Evolutionary conservation across 768 basidiomycete species (phyloP).

Genomic region (Tulasnella calospora): DNA sequence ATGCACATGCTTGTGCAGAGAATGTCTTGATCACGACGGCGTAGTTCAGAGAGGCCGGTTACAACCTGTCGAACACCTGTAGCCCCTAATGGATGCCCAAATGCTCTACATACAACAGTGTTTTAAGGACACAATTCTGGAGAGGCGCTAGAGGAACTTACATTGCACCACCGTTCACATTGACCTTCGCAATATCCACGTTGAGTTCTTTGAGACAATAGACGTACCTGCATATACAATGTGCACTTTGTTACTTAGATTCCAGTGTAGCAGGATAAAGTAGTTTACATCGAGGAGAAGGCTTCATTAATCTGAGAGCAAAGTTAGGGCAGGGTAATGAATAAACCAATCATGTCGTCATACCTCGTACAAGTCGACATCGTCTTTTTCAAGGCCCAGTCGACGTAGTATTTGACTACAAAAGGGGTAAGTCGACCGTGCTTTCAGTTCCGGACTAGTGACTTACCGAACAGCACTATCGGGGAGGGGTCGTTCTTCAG

Average conservation of each 20-base stretch:
- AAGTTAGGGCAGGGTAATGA: not conserved
- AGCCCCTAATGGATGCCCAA: constrained; percentile 30
- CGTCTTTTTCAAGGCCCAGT: constrained; percentile 60
- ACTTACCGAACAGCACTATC: not conserved
- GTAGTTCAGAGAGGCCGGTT: constrained; percentile 39
- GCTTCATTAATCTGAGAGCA: constrained; percentile 73
- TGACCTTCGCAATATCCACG: constrained; percentile 74
- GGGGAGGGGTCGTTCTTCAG: not conserved
- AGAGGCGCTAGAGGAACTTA: not conserved
- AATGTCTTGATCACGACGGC: constrained; percentile 39
- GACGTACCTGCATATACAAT: constrained; percentile 37
- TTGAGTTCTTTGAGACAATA: constrained; percentile 79
- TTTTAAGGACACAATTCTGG: not conserved
- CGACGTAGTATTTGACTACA: constrained; percentile 51
- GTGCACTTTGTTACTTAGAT: not conserved
- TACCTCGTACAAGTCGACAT: constrained; percentile 74
- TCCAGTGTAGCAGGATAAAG: not conserved
- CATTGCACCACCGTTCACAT: constrained; percentile 45
- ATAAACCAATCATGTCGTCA: constrained; percentile 13
- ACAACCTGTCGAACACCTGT: constrained; percentile 41
- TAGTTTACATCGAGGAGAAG: constrained; percentile 76
- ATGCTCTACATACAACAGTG: constrained; percentile 27
- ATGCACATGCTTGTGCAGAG: constrained; percentile 43
- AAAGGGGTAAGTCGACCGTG: not conserved
- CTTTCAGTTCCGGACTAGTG: not conserved